Conservation (phyloP, 2,329 filamentous ascomycete genomes). For the Cladophialophora carrionii region DNA sequence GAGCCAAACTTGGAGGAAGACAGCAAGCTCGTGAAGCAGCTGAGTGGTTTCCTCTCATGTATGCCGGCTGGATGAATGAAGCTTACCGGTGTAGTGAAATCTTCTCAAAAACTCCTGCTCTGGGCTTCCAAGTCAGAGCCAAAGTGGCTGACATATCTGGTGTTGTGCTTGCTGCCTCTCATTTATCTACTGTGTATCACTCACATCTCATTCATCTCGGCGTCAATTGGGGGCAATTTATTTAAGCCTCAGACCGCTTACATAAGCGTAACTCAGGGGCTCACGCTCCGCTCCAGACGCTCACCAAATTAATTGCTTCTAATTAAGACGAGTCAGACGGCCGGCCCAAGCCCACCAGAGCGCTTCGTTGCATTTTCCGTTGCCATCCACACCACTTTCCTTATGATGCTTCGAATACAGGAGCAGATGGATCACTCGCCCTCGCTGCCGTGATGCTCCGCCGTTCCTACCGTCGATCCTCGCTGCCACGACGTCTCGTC, state of each 20-base stretch:
- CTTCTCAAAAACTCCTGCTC: background rate
- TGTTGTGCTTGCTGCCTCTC: background rate
- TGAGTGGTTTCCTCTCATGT: background rate
- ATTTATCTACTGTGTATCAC: background rate
- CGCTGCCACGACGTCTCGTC: conserved; percentile 22
- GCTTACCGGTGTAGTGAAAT: background rate
- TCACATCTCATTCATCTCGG: background rate
- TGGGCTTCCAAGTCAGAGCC: background rate
- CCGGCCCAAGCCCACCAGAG: background rate
- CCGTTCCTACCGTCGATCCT: conserved; percentile 32
- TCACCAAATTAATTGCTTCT: conserved; percentile 1
- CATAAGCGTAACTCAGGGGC: conserved; percentile 3
- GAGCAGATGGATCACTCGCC: conserved; percentile 21
- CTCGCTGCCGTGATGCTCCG: conserved; percentile 28
- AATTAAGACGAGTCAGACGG: conserved; percentile 19
- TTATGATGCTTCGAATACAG: conserved; percentile 9
- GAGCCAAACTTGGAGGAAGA: background rate
- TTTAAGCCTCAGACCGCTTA: background rate
- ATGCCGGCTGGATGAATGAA: background rate
- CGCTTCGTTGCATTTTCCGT: background rate
- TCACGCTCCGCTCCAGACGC: background rate
- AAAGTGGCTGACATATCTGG: background rate
- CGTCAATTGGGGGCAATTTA: background rate
- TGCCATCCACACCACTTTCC: background rate
- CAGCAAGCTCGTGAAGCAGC: background rate